These are phyloP conservation scores for Ogataea salicorniae DNA, from an alignment of 805 yeast species.

Conservation along the genomic window DNA sequence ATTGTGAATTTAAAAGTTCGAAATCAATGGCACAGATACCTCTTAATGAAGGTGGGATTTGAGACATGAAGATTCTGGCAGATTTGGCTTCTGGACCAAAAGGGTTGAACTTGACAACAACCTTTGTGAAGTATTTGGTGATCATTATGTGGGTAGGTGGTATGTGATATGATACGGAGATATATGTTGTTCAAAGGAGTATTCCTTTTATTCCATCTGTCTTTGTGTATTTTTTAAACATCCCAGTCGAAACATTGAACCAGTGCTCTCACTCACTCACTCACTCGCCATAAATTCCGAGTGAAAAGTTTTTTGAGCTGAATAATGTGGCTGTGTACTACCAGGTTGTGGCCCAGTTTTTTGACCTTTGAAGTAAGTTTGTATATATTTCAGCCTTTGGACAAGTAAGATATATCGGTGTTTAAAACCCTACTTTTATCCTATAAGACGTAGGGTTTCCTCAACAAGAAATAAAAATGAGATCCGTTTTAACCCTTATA, in stretches of 20 bases:
- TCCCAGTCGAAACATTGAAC: too few species aligned
- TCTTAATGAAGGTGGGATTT: slow-evolving; percentile 73
- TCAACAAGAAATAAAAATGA: background rate
- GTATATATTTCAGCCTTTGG: too few species aligned
- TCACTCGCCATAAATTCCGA: too few species aligned
- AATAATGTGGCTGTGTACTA: too few species aligned
- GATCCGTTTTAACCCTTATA: background rate
- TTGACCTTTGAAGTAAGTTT: too few species aligned
- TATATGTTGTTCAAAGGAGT: background rate
- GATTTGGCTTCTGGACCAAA: slow-evolving; percentile 67
- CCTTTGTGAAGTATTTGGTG: slow-evolving; percentile 81
- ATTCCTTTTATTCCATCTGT: too few species aligned
- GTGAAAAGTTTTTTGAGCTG: too few species aligned
- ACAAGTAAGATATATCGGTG: too few species aligned
- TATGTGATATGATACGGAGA: background rate
- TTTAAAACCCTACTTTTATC: too few species aligned
- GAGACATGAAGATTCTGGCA: slow-evolving; percentile 72
- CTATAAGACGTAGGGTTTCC: background rate
- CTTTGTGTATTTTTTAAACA: too few species aligned
- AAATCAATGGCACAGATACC: slow-evolving; percentile 56
- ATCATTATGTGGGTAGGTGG: slow-evolving; percentile 49
- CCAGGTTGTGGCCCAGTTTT: too few species aligned
- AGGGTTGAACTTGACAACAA: slow-evolving; percentile 75
- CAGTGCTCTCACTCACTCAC: too few species aligned
- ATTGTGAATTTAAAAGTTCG: slow-evolving; percentile 48